A percentile compares a stretch with the other conserved stretches of the same genome.
phyloP scores from a whole-genome alignment of 2,329 filamentous ascomycete genomes.

The Phoma herbarum region DNA sequence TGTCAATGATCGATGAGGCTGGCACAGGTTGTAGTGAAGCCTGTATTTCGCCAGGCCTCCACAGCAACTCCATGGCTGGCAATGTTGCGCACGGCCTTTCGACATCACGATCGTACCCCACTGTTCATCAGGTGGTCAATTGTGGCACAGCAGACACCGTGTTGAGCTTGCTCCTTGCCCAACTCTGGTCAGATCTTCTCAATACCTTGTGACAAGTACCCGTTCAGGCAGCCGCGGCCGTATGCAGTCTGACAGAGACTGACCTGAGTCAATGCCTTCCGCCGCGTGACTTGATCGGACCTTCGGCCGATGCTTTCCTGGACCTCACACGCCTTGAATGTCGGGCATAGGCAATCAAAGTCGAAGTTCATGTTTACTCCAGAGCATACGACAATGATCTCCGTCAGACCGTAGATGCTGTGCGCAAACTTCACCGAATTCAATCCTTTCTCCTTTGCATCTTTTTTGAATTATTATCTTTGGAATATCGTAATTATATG shows the following conservation, averaged over 20 bases:
- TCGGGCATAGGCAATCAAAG: too few relatives aligned
- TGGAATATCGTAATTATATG: background rate
- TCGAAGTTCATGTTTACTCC: too few relatives aligned
- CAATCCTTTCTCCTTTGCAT: background rate
- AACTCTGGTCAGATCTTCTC: background rate
- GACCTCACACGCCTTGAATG: too few relatives aligned
- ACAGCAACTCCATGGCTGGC: background rate
- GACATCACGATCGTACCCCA: slow-evolving; percentile 8
- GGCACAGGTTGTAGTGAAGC: background rate
- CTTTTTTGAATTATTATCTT: slow-evolving; percentile 4
- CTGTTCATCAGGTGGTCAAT: slow-evolving; percentile 4
- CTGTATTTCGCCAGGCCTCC: background rate
- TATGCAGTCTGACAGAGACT: background rate
- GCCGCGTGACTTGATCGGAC: slow-evolving; percentile 3
- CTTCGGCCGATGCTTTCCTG: background rate
- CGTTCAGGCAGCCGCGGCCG: slow-evolving; percentile 20
- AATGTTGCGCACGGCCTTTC: slow-evolving; percentile 8
- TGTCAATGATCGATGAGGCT: background rate
- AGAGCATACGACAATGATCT: background rate
- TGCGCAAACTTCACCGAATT: background rate
- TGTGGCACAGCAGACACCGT: slow-evolving; percentile 1
- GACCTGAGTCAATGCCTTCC: background rate
- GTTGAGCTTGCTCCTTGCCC: too few relatives aligned
- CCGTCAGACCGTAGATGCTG: background rate
- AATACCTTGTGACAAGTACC: background rate